Evolutionary conservation across 2,329 filamentous ascomycete species (phyloP).

Genomic region (Fusarium sp.): DNA sequence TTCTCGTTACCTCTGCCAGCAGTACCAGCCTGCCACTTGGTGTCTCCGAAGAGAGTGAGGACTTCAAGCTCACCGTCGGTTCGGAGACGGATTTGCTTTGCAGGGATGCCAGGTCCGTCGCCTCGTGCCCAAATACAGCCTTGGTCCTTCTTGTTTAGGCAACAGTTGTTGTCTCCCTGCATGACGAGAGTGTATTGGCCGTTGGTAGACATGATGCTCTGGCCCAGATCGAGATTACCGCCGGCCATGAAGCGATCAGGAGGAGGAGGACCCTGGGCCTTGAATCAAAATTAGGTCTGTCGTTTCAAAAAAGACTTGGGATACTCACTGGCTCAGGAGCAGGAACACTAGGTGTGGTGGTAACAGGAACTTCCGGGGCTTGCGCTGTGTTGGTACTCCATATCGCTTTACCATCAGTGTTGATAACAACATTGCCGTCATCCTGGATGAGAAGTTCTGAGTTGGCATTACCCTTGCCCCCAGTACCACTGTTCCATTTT

Average conservation of each 20-base stretch:
- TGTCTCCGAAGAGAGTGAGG: too few relatives aligned
- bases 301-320: rapidly evolving
- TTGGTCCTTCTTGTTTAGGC: neutral
- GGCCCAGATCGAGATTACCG: rapidly evolving
- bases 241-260: neutral
- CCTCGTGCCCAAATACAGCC: neutral
- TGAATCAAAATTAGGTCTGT: neutral
- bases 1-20: neutral
- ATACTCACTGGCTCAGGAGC: too few relatives aligned
- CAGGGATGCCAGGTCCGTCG: rapidly evolving
- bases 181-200: neutral
- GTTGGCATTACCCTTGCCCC: too few relatives aligned
- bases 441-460: too few relatives aligned
- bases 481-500: too few relatives aligned
- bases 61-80: neutral
- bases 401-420: too few relatives aligned
- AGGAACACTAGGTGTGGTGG: too few relatives aligned
- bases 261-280: neutral
- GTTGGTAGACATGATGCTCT: neutral
- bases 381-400: too few relatives aligned
- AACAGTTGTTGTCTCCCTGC: rapidly evolving
- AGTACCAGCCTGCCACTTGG: neutral
- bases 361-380: too few relatives aligned
- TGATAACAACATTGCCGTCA: too few relatives aligned
- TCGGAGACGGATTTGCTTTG: neutral